A percentile compares a stretch with the other conserved stretches of the same genome.
These are phyloP conservation scores for Vicia sativa DNA, from an alignment of 306 rosid genomes.

Conservation along the genomic window DNA sequence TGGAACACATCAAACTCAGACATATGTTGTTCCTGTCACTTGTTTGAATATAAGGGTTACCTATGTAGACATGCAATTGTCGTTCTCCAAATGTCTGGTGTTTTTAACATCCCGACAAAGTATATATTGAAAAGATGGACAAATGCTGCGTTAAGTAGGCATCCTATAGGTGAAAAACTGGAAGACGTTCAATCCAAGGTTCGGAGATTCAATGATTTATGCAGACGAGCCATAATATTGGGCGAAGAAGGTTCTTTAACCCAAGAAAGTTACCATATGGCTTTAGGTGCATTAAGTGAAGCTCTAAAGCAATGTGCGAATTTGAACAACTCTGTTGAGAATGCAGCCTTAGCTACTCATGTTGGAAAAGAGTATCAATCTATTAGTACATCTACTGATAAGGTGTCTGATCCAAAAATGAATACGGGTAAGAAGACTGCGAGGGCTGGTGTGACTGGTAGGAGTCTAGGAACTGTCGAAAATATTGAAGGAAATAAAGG, in stretches of 20 bases:
- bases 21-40: conserved; percentile 61
- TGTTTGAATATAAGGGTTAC: conserved; percentile 64
- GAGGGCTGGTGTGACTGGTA: conserved; percentile 42
- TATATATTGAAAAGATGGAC: conserved; percentile 64
- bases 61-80: conserved; percentile 65
- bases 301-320: conserved; percentile 54
- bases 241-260: conserved; percentile 72
- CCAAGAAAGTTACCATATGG: conserved; percentile 57
- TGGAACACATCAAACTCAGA: conserved; percentile 61
- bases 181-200: conserved; percentile 65
- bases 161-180: conserved; percentile 57
- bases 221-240: conserved; percentile 66
- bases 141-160: conserved; percentile 67
- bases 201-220: conserved; percentile 60
- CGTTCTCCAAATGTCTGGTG: conserved; percentile 70
- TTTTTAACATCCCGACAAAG: conserved; percentile 60
- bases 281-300: conserved; percentile 51
- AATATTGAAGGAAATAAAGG: conserved; percentile 45
- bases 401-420: conserved; percentile 42
- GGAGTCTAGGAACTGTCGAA: conserved; percentile 42
- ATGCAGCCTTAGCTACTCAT: conserved; percentile 35
- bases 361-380: conserved; percentile 47
- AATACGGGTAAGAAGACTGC: conserved; percentile 40
- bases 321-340: conserved; percentile 51
- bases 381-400: conserved; percentile 30